Evolutionary conservation across 1,139 yeast species (phyloP), one percentile per base, ranked within the genome.

Genomic region (Blastobotrys buckinghamii): DNA sequence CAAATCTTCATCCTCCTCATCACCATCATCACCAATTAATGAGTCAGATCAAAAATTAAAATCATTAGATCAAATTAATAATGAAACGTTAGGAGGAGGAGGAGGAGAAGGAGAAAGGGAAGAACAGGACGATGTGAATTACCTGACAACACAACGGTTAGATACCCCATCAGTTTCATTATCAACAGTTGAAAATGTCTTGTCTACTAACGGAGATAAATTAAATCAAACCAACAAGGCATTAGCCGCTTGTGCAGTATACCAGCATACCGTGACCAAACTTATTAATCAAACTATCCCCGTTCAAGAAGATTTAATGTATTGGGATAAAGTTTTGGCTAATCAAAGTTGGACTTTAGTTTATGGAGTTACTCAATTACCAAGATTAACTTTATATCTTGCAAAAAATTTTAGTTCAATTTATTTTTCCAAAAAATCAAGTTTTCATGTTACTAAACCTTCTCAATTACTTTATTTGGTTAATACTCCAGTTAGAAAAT

Each of bases 261-360:
- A 47, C 30, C 38, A 40, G 6, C 50, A 47, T 39, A 42, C 47
- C 2, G 22, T 64, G 27, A 53, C 58, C 22, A 53, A 55, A 17
- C 53, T 67, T 45, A 55, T 66, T 37, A 48, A 55, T 15, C 60
- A 63, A 44, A 61, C 70, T 1, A 54, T 65, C 29, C 69, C 70
- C 2, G 52, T 66, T 4, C 53, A 66, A 2, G 55, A 57, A 22
- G 67, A 66, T 44, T 51, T 65, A 29, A 50, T 56, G 39, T 67
- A 67, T 52, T 67, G 71, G 70, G 65, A 65, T 42, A 54, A 56
- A 10, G 59, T 66, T 7, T 47, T 61, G 19, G 53, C 53, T 15
- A 46, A 44, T 39, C 42, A 55, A 56, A 4, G 59, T 12, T 56
- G 66, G 16, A 47, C 63, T 44, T 48, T 54, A n/a, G 34, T 57